Evolutionary conservation across 1,139 yeast species (phyloP).

Genomic region (Meyerozyma sp.): DNA sequence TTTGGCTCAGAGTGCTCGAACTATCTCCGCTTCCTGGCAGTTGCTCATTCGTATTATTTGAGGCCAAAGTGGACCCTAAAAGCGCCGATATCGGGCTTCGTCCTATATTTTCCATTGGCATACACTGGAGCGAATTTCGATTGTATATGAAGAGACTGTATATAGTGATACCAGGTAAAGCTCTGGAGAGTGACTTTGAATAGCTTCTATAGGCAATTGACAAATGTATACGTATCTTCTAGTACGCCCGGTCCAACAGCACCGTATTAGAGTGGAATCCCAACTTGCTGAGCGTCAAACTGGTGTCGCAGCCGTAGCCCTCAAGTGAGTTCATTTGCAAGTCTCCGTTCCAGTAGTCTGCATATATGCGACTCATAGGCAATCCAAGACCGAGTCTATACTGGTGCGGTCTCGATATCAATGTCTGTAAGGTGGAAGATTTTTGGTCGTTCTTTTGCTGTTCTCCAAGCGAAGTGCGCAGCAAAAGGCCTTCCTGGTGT

Average conservation of each 20-base stretch:
- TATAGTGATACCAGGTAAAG: neutral
- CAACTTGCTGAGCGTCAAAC: conserved; percentile 68
- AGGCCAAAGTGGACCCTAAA: neutral
- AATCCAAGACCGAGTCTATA: conserved; percentile 79
- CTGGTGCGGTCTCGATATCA: conserved; percentile 69
- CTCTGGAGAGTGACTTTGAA: no score
- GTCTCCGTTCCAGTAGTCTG: conserved; percentile 95
- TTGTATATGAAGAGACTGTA: neutral
- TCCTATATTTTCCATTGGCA: neutral
- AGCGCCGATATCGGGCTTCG: neutral
- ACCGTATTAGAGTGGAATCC: conserved; percentile 62
- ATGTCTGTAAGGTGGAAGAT: conserved; percentile 31
- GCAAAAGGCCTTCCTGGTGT: conserved; percentile 9
- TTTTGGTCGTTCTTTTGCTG: conserved; percentile 18
- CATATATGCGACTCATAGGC: conserved; percentile 87
- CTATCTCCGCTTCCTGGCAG: neutral
- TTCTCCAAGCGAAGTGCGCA: conserved; percentile 35
- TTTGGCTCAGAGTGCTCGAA: no score
- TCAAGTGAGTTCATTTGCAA: conserved; percentile 76
- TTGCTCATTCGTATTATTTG: neutral
- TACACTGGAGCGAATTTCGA: neutral
- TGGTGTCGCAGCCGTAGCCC: conserved; percentile 90
- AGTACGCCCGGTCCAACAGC: conserved; percentile 68
- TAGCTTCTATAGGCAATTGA: no score
- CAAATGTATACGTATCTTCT: no score